Conservation (phyloP, 169 alveolate genomes). For the Sarcocystis neurona region DNA sequence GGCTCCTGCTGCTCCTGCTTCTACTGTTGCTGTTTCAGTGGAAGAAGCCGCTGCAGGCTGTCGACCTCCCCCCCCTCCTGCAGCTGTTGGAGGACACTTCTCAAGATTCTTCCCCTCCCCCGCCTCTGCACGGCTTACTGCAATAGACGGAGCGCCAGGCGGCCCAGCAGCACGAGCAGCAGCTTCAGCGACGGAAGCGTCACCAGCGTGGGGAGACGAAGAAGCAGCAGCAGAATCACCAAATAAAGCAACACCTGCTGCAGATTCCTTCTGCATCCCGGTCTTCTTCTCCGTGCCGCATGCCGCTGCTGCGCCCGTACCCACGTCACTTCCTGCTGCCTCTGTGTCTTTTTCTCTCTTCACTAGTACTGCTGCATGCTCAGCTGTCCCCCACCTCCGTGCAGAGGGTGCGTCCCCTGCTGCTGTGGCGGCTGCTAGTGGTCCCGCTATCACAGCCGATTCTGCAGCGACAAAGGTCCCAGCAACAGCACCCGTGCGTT, state of each 20-base stretch:
- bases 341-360: neutral
- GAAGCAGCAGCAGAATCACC: constrained; percentile 21
- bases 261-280: too few relatives aligned
- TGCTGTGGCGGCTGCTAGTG: constrained; percentile 30
- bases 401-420: neutral
- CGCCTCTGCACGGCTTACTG: neutral
- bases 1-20: neutral
- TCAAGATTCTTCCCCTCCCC: neutral
- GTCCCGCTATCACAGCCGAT: constrained; percentile 1
- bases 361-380: neutral
- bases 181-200: neutral
- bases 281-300: constrained; percentile 22
- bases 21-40: neutral
- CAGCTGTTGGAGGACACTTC: neutral
- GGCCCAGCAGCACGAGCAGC: constrained; percentile 3
- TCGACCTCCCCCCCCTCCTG: neutral
- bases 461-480: constrained; percentile 29
- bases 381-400: neutral
- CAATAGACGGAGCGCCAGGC: neutral
- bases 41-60: neutral
- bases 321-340: neutral
- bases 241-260: neutral
- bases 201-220: neutral
- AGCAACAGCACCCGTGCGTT: constrained; percentile 9
- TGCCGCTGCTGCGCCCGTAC: neutral